A percentile compares a stretch with the other conserved stretches of the same genome.
These are phyloP conservation scores for Aureobasidium sp. DNA, from an alignment of 2,329 filamentous ascomycete species.

Conservation along the genomic window DNA sequence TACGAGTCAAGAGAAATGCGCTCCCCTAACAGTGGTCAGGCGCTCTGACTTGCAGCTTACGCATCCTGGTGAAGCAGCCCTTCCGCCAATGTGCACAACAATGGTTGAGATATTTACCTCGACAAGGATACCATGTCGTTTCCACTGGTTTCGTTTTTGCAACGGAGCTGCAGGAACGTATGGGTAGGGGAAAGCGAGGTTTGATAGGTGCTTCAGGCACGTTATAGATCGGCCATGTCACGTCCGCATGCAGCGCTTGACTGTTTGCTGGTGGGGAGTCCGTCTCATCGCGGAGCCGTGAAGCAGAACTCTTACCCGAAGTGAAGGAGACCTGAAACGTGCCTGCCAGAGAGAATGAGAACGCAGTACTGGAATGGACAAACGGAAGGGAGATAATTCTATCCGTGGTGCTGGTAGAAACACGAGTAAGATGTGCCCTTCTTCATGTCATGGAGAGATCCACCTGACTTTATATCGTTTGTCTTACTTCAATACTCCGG, in stretches of 20 bases:
- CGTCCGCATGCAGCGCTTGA: not conserved
- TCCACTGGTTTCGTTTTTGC: not conserved
- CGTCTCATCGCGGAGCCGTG: not conserved
- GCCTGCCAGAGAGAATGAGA: not conserved
- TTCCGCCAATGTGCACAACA: not conserved
- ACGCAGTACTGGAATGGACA: not conserved
- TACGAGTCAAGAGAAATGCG: not conserved
- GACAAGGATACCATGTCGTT: not conserved
- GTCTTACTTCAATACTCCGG: slow-evolving; percentile 7
- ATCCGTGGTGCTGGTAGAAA: not conserved
- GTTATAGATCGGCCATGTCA: not conserved
- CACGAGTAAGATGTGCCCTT: not conserved
- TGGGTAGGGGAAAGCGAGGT: not conserved
- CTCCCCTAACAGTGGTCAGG: not conserved
- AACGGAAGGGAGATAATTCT: not conserved
- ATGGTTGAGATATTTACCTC: not conserved
- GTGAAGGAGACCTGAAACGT: not conserved
- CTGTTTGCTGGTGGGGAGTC: not conserved
- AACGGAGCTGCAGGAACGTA: slow-evolving; percentile 1
- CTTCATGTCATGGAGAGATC: not conserved
- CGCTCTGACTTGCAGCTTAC: not conserved
- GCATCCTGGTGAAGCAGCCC: not conserved
- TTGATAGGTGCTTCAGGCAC: slow-evolving; percentile 3
- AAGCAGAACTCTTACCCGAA: not conserved
- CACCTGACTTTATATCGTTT: not conserved